A percentile compares a stretch with the other conserved stretches of the same genome.
These are phyloP conservation scores for Metschnikowia shivogae DNA, from an alignment of 805 yeast genomes.

Conservation along the genomic window DNA sequence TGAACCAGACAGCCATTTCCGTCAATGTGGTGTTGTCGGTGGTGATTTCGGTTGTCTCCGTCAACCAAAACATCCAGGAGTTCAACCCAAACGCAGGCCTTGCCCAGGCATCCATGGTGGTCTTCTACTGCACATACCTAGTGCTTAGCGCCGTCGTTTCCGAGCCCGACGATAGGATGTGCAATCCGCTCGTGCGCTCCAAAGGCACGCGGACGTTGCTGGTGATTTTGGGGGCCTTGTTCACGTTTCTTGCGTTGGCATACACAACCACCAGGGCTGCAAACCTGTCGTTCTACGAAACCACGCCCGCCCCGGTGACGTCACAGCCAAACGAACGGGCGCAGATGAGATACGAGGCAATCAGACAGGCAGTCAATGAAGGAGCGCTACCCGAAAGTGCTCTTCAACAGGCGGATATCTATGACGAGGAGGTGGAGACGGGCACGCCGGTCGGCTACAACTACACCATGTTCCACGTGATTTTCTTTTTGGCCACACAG, in stretches of 20 bases:
- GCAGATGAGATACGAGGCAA: conserved; percentile 81
- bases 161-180: conserved; percentile 89
- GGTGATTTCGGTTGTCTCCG: conserved; percentile 63
- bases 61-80: conserved; percentile 83
- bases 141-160: conserved; percentile 90
- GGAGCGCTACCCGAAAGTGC: conserved; percentile 96
- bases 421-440: conserved; percentile 34
- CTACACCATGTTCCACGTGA: conserved; percentile 82
- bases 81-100: conserved; percentile 92
- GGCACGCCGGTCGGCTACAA: conserved; percentile 66
- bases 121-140: conserved; percentile 86
- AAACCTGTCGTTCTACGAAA: conserved; percentile 47
- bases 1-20: conserved; percentile 85
- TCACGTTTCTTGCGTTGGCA: conserved; percentile 92
- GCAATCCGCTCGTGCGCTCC: conserved; percentile 90
- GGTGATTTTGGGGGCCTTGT: conserved; percentile 82
- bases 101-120: conserved; percentile 95
- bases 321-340: conserved; percentile 44
- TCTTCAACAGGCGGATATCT: conserved; percentile 64
- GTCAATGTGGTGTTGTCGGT: conserved; percentile 66
- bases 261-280: conserved; percentile 98
- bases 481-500: conserved; percentile 93
- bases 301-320: conserved; percentile 39
- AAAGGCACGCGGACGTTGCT: conserved; percentile 87
- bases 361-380: conserved; percentile 91